Evolutionary conservation across 208 protist species (phyloP), one percentile per base, ranked within the genome.

Genomic region (Angomonas ambiguus): DNA sequence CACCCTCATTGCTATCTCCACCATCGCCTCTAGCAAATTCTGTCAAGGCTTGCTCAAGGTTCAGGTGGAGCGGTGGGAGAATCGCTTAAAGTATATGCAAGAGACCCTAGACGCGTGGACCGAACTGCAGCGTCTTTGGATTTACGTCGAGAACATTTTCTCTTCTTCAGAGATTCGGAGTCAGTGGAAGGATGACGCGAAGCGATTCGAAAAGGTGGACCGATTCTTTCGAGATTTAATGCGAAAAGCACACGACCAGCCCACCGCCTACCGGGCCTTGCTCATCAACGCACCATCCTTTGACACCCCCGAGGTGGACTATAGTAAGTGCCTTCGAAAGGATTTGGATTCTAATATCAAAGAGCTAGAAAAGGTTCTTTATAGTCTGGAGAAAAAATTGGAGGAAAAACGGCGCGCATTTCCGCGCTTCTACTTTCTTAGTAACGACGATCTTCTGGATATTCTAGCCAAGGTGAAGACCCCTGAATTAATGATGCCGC

Each of bases 391-490:
- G 74, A 85, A 93, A 60, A 98, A 98, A 64, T 80, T 98, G 18
- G 97, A 99, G 73, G 89, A 97, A 67, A 99, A 99, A 83, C 88
- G 97, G 6, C 85, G 93, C 62, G 83, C 86, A 35, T 98, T 98
- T 66, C 93, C 96, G n/a, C 88, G 97, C 61, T 98, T 99, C 75
- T 99, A 98, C 87, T 98, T 99, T 71, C 86, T 97, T 41, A 97
- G 91, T 74, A 97, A 97, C 71, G 87, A 95, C 71, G 98, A 99
- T 65, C 75, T 99, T 55, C 86, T 99, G 6, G 96, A 99, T 70
- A 97, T 99, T 51, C 80, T 99, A n/a, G 92, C 98, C 32, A 98
- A 99, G 86, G 97, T 97, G 22, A 98, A 96, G 71, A 97, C 98
- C 42, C 97, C 97, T 8, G 92, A 97, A 64, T 83, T 96, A 56